Evolutionary conservation across 2,329 filamentous ascomycete genomes (phyloP).

Genomic region (Fusarium camptoceras): DNA sequence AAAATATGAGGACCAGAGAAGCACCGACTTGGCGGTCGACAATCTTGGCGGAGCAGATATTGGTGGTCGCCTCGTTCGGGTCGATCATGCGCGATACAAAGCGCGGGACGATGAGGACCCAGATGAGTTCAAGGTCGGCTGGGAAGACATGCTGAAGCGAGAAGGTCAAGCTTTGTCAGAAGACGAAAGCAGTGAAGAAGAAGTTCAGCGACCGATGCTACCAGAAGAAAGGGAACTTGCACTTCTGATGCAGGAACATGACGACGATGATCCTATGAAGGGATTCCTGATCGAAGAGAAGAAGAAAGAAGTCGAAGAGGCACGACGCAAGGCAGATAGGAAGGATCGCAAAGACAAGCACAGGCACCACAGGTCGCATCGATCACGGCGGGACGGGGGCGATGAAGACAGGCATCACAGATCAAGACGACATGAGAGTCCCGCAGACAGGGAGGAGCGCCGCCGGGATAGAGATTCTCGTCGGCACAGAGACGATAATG

Average conservation of each 20-base stretch:
- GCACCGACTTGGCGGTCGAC: constrained; percentile 94
- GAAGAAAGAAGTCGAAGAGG: constrained; percentile 84
- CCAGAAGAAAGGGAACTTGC: constrained; percentile 86
- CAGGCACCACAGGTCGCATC: constrained; percentile 60
- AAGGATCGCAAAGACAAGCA: constrained; percentile 62
- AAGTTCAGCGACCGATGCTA: constrained; percentile 70
- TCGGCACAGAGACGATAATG: constrained; percentile 46
- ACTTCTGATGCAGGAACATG: constrained; percentile 80
- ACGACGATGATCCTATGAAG: constrained; percentile 99
- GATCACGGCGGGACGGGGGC: constrained; percentile 52
- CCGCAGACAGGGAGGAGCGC: constrained; percentile 44
- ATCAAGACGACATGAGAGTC: constrained; percentile 55
- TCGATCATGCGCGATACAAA: constrained; percentile 96
- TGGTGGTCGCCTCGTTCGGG: constrained; percentile 81
- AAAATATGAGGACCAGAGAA: constrained; percentile 98
- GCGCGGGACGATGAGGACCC: constrained; percentile 80
- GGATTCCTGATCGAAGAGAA: constrained; percentile 89
- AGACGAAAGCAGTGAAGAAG: constrained; percentile 60
- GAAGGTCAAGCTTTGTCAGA: constrained; percentile 60
- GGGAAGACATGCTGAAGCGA: constrained; percentile 68
- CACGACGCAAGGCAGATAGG: constrained; percentile 65
- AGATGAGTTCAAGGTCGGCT: constrained; percentile 68
- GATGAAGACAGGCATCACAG: constrained; percentile 49
- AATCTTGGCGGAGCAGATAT: constrained; percentile 91
- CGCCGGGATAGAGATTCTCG: constrained; percentile 49